Base-by-base conservation (phyloP, 176 grass and related monocot species). In the Bromus sterilis region DNA sequence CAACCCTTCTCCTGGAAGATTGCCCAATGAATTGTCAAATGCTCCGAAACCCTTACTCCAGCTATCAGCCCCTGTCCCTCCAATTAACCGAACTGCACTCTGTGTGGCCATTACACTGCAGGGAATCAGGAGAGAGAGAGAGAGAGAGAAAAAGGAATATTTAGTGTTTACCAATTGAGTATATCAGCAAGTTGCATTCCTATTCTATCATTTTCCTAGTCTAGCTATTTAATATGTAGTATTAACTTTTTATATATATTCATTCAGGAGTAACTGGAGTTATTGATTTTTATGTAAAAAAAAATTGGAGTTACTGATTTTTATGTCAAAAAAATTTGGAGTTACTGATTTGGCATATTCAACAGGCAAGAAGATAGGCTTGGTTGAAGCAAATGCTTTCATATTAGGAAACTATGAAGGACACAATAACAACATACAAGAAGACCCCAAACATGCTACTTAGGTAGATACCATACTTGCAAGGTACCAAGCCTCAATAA, bases 41-140 rank as follows among this genome's bases (percentile, higher is more conserved):
- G 75, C 78, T 69, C 78, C 26, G 26, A 83, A 57, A n/a, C 67
- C 84, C 68, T 91, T 94, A 60, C 44, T 89, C 95, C 95, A 98
- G 71, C 80, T 89, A 51, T 88, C 88, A 77, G 90, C 71, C 37
- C 88, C 90, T 18, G 73, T 32, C 21, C 85, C 82, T 29, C 90
- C 83, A 69, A 95, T 80, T 66, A 99, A 84, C 74, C 86, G 89
- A 28, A 99, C 79, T 56, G 87, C 93, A 72, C 86, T 89, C 83
- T 99, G 93, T 30, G 93, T 95, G 71, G 93, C 93, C 96, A 99
- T 99, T 87, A 64, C 44, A 69, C 84, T 89, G 76, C 84, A 88
- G 49, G 23, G 23, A 43, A 14, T 20, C 67, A 41, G 13, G 13
- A 77, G 55, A 85, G 20, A 23, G 41, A 40, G n/a, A n/a, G n/a